phyloP scores from a whole-genome alignment of 371 early-diverging fungal genomes.

The Mortierella sp. region DNA sequence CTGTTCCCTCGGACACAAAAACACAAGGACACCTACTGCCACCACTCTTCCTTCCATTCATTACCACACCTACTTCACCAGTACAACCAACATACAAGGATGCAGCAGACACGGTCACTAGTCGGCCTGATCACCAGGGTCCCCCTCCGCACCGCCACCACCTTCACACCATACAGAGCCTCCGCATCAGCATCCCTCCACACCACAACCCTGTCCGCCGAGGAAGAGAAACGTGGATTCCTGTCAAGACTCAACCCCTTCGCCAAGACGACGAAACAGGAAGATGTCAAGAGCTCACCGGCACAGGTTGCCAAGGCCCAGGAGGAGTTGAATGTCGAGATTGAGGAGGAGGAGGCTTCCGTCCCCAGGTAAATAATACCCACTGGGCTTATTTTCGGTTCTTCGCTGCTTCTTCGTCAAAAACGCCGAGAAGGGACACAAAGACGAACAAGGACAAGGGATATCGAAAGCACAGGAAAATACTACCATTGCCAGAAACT shows the following conservation, averaged over 20 bases:
- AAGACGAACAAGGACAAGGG: too few species aligned
- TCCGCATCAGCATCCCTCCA: slow-evolving; percentile 25
- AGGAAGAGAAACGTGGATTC: slow-evolving; percentile 53
- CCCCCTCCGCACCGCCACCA: neutral
- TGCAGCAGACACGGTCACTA: slow-evolving; percentile 33
- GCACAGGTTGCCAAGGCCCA: slow-evolving; percentile 19
- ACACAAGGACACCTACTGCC: neutral
- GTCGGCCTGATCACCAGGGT: slow-evolving; percentile 19
- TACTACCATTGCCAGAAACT: too few species aligned
- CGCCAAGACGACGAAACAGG: slow-evolving; percentile 20
- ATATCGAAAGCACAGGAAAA: too few species aligned
- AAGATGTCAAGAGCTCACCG: neutral
- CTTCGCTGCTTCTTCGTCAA: too few species aligned
- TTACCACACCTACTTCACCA: neutral
- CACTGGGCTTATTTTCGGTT: too few species aligned
- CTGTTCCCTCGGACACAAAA: neutral
- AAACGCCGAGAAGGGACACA: too few species aligned
- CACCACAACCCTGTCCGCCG: slow-evolving; percentile 24
- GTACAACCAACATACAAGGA: slow-evolving; percentile 1
- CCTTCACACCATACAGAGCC: neutral
- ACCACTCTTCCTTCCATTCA: neutral
- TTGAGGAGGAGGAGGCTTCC: slow-evolving; percentile 38
- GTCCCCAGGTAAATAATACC: slow-evolving; percentile 25
- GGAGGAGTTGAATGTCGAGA: slow-evolving; percentile 40
- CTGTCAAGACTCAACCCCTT: slow-evolving; percentile 55